A percentile compares a stretch with the other conserved stretches of the same genome.
These are phyloP conservation scores for Botrytis hyacinthi DNA, from an alignment of 2,329 filamentous ascomycete genomes.

Conservation along the genomic window DNA sequence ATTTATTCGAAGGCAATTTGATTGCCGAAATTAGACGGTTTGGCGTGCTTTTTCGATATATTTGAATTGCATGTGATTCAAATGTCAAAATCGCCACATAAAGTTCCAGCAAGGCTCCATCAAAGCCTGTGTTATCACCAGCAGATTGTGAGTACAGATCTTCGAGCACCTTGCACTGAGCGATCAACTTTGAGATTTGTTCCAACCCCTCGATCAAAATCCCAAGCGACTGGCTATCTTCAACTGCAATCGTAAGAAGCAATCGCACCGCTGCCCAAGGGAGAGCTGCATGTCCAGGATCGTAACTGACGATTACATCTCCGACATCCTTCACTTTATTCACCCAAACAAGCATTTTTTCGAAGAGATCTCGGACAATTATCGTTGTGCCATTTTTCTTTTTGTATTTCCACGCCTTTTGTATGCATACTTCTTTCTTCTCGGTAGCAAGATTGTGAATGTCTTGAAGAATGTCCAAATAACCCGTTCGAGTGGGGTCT, in stretches of 20 bases:
- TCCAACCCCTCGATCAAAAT: neutral
- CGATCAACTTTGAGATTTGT: neutral
- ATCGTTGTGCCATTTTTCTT: neutral
- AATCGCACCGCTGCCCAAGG: neutral
- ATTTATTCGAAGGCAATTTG: neutral
- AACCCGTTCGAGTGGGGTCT: neutral
- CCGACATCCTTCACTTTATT: neutral
- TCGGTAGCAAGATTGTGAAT: neutral
- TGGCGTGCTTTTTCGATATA: neutral
- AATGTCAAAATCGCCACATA: neutral
- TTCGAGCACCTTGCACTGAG: neutral
- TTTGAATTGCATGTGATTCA: neutral
- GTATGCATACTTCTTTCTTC: neutral
- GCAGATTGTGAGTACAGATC: neutral
- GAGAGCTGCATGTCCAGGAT: neutral
- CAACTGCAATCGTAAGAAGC: neutral
- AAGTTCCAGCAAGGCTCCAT: neutral
- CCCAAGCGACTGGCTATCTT: neutral
- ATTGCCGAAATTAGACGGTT: neutral
- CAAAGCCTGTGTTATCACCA: neutral
- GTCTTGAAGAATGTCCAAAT: neutral
- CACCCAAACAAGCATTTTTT: neutral
- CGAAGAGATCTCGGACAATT: neutral
- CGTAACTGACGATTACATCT: neutral
- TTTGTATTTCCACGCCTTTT: neutral